Evolutionary conservation across 495 filamentous ascomycete species (phyloP).

Genomic region (Thermochaetoides thermophila): DNA sequence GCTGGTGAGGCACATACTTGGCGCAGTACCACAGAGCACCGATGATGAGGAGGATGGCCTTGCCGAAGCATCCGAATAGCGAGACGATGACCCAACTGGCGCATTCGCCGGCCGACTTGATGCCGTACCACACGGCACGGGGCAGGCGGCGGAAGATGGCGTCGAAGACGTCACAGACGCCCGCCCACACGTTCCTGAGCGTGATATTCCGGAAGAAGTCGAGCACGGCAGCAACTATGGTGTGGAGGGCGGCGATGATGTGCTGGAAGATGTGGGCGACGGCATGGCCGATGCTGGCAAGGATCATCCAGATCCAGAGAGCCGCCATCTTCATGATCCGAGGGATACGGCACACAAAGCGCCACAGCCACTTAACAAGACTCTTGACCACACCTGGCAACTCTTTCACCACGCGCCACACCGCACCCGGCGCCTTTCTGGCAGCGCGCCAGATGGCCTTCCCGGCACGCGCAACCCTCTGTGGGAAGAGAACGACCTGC

Average conservation of each 20-base stretch:
- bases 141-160: conserved; percentile 23
- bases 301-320: conserved; percentile 19
- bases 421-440: conserved; percentile 9
- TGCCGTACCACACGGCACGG: conserved; percentile 15
- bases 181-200: conserved; percentile 24
- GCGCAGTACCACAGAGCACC: conserved; percentile 15
- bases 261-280: conserved; percentile 14
- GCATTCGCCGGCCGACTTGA: conserved; percentile 11
- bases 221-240: conserved; percentile 18
- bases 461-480: conserved; percentile 1
- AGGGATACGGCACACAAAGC: conserved; percentile 17
- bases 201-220: conserved; percentile 25
- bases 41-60: conserved; percentile 15
- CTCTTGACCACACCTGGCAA: conserved; percentile 9
- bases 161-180: conserved; percentile 15
- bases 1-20: conserved; percentile 21
- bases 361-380: conserved; percentile 8
- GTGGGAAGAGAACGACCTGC: conserved; percentile 8
- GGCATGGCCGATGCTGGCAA: conserved; percentile 15
- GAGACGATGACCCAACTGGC: conserved; percentile 14
- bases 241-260: conserved; percentile 22
- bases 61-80: conserved; percentile 19
- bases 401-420: conserved; percentile 11
- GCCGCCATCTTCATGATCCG: conserved; percentile 13
- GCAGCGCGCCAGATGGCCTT: conserved; percentile 13